Evolutionary conservation across 2,329 filamentous ascomycete species (phyloP).

Genomic region (Aureobasidium sp.): DNA sequence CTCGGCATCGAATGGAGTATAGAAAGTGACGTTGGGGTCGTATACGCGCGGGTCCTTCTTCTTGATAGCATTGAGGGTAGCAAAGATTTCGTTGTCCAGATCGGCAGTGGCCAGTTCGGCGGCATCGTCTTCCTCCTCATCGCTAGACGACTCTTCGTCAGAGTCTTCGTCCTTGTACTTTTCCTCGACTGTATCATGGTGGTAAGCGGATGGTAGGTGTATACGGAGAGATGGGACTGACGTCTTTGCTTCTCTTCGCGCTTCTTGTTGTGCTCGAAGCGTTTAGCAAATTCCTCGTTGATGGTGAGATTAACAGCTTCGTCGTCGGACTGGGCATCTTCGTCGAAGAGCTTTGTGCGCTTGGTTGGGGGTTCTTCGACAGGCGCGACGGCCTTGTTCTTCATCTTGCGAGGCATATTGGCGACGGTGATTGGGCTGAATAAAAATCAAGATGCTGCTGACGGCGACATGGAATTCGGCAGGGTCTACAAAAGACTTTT

Average conservation of each 20-base stretch:
- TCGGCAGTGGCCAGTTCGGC: constrained; percentile 78
- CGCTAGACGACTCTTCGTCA: constrained; percentile 56
- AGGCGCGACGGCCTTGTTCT: constrained; percentile 1
- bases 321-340: constrained; percentile 16
- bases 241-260: constrained; percentile 71
- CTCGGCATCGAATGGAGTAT: constrained; percentile 53
- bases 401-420: constrained; percentile 11
- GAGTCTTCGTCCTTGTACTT: constrained; percentile 57
- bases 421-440: background rate
- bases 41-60: constrained; percentile 89
- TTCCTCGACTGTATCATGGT: constrained; percentile 60
- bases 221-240: constrained; percentile 23
- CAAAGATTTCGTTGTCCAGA: constrained; percentile 78
- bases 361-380: constrained; percentile 19
- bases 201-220: background rate
- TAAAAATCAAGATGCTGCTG: background rate
- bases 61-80: constrained; percentile 77
- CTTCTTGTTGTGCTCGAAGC: constrained; percentile 97
- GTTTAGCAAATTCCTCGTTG: constrained; percentile 79
- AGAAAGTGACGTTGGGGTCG: constrained; percentile 72
- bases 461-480: constrained; percentile 5
- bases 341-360: constrained; percentile 24
- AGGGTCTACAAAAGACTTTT: background rate
- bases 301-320: constrained; percentile 46
- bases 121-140: constrained; percentile 81